Conservation (phyloP, 257 asterid species). For the Nicotiana obtusifolia region DNA sequence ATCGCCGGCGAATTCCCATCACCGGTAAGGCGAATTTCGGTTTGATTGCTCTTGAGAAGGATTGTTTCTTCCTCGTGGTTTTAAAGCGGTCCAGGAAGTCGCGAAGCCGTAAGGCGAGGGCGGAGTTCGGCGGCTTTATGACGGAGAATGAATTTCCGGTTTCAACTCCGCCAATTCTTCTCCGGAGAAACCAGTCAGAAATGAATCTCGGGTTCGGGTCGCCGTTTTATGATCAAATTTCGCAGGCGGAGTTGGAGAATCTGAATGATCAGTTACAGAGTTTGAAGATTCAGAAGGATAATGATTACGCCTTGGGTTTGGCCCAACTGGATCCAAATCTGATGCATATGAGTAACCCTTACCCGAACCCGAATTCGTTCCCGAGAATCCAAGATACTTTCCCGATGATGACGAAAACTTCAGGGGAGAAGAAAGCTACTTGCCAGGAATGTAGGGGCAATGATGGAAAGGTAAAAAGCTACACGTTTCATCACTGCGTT, state of each 20-base stretch:
- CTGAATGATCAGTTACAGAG: constrained; percentile 36
- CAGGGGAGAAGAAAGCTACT: neutral
- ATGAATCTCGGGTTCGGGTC: neutral
- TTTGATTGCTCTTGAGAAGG: constrained; percentile 42
- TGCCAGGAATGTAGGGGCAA: constrained; percentile 50
- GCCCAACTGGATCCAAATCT: constrained; percentile 19
- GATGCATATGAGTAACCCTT: constrained; percentile 4
- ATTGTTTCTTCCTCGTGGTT: constrained; percentile 60
- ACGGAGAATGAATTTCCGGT: constrained; percentile 28
- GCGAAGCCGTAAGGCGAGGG: constrained; percentile 46
- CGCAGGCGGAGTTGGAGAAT: constrained; percentile 28
- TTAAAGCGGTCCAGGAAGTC: constrained; percentile 68
- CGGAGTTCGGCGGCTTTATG: constrained; percentile 27
- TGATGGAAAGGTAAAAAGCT: constrained; percentile 6
- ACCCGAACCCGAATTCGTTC: constrained; percentile 9
- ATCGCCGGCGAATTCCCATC: constrained; percentile 57
- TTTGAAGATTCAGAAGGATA: constrained; percentile 31
- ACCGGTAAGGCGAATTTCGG: constrained; percentile 70
- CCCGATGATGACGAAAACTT: constrained; percentile 25
- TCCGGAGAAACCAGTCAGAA: constrained; percentile 40
- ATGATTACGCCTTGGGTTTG: constrained; percentile 26
- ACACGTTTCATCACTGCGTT: constrained; percentile 62
- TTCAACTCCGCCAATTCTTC: constrained; percentile 38
- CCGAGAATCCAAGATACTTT: constrained; percentile 25
- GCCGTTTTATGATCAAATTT: constrained; percentile 38